Percentiles rank a stretch among this genome's conserved stretches.
Conservation (phyloP, 305 asterid species). For the Withania somnifera region DNA sequence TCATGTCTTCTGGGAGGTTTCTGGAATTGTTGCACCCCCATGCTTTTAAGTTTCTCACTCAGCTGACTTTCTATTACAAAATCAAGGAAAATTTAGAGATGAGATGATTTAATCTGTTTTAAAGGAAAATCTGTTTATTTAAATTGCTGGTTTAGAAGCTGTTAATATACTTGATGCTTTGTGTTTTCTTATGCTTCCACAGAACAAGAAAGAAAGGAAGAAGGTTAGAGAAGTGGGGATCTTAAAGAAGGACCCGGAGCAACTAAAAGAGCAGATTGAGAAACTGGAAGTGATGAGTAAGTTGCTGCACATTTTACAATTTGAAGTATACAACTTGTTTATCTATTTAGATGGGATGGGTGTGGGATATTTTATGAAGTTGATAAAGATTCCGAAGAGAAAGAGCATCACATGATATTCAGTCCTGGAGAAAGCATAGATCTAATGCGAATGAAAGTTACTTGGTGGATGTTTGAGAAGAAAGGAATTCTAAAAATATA, state of each 20-base stretch:
- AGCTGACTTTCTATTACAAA: neutral
- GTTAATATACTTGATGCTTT: neutral
- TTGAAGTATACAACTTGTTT: neutral
- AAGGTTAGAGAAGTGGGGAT: constrained; percentile 95
- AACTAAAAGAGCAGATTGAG: constrained; percentile 64
- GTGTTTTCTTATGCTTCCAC: neutral
- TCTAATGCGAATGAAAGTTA: neutral
- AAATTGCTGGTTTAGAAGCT: neutral
- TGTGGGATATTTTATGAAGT: neutral
- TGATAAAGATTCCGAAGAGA: neutral
- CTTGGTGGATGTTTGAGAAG: neutral
- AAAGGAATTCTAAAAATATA: neutral
- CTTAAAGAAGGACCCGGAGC: constrained; percentile 86
- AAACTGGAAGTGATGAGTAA: constrained; percentile 55
- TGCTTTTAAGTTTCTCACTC: neutral
- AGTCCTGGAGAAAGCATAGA: neutral
- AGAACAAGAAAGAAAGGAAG: constrained; percentile 80
- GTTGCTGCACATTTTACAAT: neutral
- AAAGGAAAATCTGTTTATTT: neutral
- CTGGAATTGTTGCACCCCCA: neutral
- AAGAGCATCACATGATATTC: neutral
- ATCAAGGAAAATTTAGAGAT: neutral
- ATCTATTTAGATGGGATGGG: neutral
- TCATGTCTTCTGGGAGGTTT: neutral
- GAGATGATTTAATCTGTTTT: neutral